Percentiles rank a stretch among this genome's conserved stretches.
Conservation (phyloP, 371 early-diverging fungal genomes). For the Syncephalastrum monosporum region DNA sequence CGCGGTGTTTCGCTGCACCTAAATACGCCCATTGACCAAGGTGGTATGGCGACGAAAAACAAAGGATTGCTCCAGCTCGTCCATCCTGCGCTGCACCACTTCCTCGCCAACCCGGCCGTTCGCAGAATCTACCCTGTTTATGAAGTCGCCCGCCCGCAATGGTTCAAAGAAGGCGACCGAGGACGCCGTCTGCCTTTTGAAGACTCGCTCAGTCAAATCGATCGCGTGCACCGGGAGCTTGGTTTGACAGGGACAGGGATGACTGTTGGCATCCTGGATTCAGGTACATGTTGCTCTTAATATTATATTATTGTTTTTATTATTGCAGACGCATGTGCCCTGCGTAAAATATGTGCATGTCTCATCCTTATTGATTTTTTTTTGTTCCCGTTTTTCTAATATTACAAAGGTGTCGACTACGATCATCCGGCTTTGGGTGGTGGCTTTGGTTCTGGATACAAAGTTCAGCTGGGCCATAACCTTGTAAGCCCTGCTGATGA, state of each 20-base stretch:
- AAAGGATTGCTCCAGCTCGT: constrained; percentile 3
- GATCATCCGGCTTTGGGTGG: constrained; percentile 66
- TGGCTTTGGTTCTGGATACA: constrained; percentile 56
- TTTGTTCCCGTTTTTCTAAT: background rate
- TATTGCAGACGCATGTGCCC: background rate
- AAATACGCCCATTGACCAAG: constrained; percentile 2
- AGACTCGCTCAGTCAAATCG: constrained; percentile 12
- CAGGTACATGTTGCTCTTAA: constrained; percentile 9
- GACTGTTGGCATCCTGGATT: constrained; percentile 28
- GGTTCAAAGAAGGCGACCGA: constrained; percentile 4
- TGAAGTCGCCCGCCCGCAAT: constrained; percentile 30
- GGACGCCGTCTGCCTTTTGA: constrained; percentile 12
- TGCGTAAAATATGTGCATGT: constrained; percentile 1
- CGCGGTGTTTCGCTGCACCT: constrained; percentile 28
- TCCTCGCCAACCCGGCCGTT: constrained; percentile 18
- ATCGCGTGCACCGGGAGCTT: constrained; percentile 7
- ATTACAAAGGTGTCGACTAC: constrained; percentile 46
- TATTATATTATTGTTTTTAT: background rate
- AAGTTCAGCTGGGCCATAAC: constrained; percentile 37
- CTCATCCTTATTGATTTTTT: background rate
- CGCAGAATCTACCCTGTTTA: constrained; percentile 30
- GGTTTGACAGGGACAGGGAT: constrained; percentile 21
- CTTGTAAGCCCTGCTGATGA: constrained; percentile 24
- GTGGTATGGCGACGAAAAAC: background rate
- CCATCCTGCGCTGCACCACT: constrained; percentile 25